phyloP scores from a whole-genome alignment of 495 filamentous ascomycete species.

The Hypomontagnella monticulosa region DNA sequence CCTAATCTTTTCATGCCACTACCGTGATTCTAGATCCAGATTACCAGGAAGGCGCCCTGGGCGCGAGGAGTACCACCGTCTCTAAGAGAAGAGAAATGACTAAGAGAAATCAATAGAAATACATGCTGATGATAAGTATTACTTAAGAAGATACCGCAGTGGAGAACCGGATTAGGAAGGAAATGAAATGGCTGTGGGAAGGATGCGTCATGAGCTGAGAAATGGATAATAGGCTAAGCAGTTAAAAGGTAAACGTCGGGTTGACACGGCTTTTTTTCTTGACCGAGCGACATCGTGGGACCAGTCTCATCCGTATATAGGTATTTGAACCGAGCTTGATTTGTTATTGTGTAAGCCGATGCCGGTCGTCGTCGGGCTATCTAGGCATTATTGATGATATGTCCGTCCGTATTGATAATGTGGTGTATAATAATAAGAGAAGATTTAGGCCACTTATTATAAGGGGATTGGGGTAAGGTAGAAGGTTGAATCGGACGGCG shows the following conservation, averaged over 20 bases:
- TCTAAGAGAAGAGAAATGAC: slow-evolving; percentile 6
- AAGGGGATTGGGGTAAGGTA: not conserved
- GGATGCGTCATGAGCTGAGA: slow-evolving; percentile 28
- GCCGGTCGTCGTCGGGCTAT: slow-evolving; percentile 17
- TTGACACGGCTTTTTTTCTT: slow-evolving; percentile 19
- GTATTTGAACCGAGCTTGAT: not conserved
- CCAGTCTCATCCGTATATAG: not conserved
- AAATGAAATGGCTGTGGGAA: not conserved
- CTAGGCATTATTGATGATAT: not conserved
- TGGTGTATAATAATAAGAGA: not conserved
- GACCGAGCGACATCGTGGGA: not conserved
- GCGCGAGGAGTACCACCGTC: not conserved
- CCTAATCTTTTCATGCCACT: too few species aligned
- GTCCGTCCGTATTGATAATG: not conserved
- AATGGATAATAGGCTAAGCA: slow-evolving; percentile 14
- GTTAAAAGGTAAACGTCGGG: slow-evolving; percentile 29
- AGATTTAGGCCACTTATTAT: slow-evolving; percentile 2
- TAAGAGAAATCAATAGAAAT: slow-evolving; percentile 6
- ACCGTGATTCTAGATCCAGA: slow-evolving; percentile 20
- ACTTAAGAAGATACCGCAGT: slow-evolving; percentile 27
- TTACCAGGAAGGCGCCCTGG: not conserved
- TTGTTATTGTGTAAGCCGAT: slow-evolving; percentile 8
- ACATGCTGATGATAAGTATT: slow-evolving; percentile 12
- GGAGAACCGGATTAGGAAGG: slow-evolving; percentile 7
- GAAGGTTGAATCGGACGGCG: too few species aligned